Evolutionary conservation across 1,284 basidiomycete genomes (phyloP), one percentile per base, ranked within the genome.

Genomic region (Trichosporon inkin): DNA sequence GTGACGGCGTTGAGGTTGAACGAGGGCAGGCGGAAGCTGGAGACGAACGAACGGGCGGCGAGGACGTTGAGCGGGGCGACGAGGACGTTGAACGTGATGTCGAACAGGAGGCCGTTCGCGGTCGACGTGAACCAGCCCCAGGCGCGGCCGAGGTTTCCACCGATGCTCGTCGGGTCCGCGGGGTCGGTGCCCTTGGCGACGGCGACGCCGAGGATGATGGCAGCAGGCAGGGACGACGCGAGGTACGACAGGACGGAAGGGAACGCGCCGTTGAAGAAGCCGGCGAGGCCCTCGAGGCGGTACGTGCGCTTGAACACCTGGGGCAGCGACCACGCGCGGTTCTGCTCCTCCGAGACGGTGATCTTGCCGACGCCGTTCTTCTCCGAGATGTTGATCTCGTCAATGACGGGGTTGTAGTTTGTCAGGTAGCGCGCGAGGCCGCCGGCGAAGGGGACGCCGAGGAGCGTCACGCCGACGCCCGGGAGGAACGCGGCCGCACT

Each of bases 401-500:
- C 44, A 17, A 49, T 49, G 44, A 49, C 44, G 44, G 44, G 44
- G 44, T 49, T 49, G 44, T 49, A 49, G 44, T 49, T 49, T 32
- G 44, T 49, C 24, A 49, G 44, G 44, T 49, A 49, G 44, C 44
- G 44, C 22, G 44, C 44, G 44, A 49, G 44, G 14, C 22, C 28
- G 22, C 44, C 44, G 44, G 44, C 44, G 44, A 49, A 49, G 44
- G 44, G 44, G 44, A 49, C 44, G 44, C 44, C 44, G 44, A 49
- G 44, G 28, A 49, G 6, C 14, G 44, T 49, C 14, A 49, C 44
- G 14, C 44, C 44, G 22, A 49, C 44, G 44, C 44, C 44, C 22
- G 44, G 44, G 22, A 49, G 44, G 44, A 49, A 49, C 24, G 44
- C 44, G 13, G 44, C 44, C 44, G 44, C 44, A 22, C 44, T 49